Evolutionary conservation across 139 green algal species (phyloP).

Genomic region (Picochlorum sp.): DNA sequence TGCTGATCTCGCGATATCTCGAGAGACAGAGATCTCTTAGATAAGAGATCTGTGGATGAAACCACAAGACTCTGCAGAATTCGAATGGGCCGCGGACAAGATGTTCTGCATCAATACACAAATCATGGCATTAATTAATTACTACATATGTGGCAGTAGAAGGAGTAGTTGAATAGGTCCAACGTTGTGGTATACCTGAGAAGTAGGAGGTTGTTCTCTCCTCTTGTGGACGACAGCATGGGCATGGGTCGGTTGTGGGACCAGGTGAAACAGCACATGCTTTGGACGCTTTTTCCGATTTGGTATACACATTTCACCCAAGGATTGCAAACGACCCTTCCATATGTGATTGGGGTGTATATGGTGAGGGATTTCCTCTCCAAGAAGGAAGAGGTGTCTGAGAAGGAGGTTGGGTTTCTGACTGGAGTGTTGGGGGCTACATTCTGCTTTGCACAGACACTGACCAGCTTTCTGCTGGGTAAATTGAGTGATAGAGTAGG

Average conservation of each 20-base stretch:
- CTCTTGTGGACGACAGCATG: too few species aligned
- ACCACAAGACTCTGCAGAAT: too few species aligned
- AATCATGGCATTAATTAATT: too few species aligned
- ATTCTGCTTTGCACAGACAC: constrained; percentile 42
- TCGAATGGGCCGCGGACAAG: too few species aligned
- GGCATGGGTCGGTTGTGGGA: not conserved
- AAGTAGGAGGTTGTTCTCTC: too few species aligned
- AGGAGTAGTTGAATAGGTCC: too few species aligned
- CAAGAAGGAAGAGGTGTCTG: not conserved
- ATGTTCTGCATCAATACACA: too few species aligned
- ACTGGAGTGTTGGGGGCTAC: constrained; percentile 43
- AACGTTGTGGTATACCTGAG: too few species aligned
- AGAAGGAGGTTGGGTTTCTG: constrained; percentile 37
- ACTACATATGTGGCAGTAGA: too few species aligned
- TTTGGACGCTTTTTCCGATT: not conserved
- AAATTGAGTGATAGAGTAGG: constrained; percentile 42
- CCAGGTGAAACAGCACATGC: not conserved
- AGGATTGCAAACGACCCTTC: constrained; percentile 46
- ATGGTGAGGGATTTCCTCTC: constrained; percentile 52
- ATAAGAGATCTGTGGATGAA: too few species aligned
- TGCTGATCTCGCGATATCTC: too few species aligned
- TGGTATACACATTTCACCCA: constrained; percentile 30
- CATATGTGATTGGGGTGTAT: constrained; percentile 52
- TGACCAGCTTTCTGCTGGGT: constrained; percentile 42
- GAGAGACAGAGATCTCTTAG: too few species aligned